Percentiles rank a stretch among this genome's conserved stretches.
These are phyloP conservation scores for Phytophthora pluvialis DNA, from an alignment of 352 stramenopile species.

Conservation along the genomic window DNA sequence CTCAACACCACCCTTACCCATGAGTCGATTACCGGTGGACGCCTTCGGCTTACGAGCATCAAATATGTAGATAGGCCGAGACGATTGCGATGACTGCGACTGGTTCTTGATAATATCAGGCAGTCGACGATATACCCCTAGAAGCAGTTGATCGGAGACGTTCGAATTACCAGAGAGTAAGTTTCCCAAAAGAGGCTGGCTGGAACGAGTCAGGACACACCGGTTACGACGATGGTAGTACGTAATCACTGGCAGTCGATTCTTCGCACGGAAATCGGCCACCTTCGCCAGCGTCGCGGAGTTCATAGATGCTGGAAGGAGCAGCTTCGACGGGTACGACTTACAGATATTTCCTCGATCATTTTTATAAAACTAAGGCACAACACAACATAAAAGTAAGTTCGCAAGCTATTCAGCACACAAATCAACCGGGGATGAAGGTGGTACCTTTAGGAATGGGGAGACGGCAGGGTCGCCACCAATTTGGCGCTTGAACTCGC, in stretches of 20 bases:
- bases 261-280: conserved; percentile 86
- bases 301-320: conserved; percentile 76
- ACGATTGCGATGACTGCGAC: conserved; percentile 63
- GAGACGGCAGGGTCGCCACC: conserved; percentile 58
- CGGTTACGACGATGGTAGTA: conserved; percentile 83
- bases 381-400: conserved; percentile 8
- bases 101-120: conserved; percentile 85
- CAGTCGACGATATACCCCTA: conserved; percentile 78
- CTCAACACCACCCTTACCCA: conserved; percentile 93
- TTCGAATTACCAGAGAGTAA: conserved; percentile 75
- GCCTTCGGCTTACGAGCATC: conserved; percentile 91
- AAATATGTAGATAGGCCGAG: conserved; percentile 89
- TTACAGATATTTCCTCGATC: conserved; percentile 80
- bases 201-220: conserved; percentile 83
- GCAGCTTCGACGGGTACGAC: conserved; percentile 83
- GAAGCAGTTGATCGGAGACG: conserved; percentile 76
- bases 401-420: neutral
- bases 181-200: conserved; percentile 81
- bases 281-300: conserved; percentile 72
- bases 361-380: conserved; percentile 80
- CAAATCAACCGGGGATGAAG: neutral
- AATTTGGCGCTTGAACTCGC: conserved; percentile 84
- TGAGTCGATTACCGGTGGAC: conserved; percentile 89
- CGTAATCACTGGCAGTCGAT: conserved; percentile 86
- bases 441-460: conserved; percentile 71